A percentile compares a stretch with the other conserved stretches of the same genome.
These are phyloP conservation scores for Phialophora verrucosa DNA, from an alignment of 2,329 filamentous ascomycete species.

Conservation along the genomic window DNA sequence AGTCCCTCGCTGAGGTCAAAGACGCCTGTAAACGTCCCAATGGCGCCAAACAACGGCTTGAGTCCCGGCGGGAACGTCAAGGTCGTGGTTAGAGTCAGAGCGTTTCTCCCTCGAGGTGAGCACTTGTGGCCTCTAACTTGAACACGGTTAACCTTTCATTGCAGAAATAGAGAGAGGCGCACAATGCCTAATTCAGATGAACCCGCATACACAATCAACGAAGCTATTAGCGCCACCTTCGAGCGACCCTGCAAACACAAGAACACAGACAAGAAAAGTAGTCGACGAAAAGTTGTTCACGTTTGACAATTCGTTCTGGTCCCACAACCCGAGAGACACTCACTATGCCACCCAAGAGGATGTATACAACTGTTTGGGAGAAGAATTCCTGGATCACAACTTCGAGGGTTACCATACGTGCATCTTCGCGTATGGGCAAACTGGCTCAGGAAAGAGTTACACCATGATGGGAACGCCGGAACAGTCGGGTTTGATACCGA, in stretches of 20 bases:
- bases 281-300: slow-evolving; percentile 89
- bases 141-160: slow-evolving; percentile 26
- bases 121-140: background rate
- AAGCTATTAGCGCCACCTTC: slow-evolving; percentile 74
- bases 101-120: slow-evolving; percentile 77
- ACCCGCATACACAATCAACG: slow-evolving; percentile 83
- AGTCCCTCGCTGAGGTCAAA: slow-evolving; percentile 77
- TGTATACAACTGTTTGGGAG: slow-evolving; percentile 90
- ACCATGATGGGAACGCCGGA: slow-evolving; percentile 93
- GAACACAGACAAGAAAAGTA: slow-evolving; percentile 71
- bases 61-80: slow-evolving; percentile 75
- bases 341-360: slow-evolving; percentile 94
- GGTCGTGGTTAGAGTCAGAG: slow-evolving; percentile 80
- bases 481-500: slow-evolving; percentile 87
- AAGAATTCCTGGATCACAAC: slow-evolving; percentile 98
- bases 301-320: slow-evolving; percentile 99
- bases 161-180: slow-evolving; percentile 80
- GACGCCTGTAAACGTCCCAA: slow-evolving; percentile 67
- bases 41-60: slow-evolving; percentile 52
- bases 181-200: slow-evolving; percentile 88
- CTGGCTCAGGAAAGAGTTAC: slow-evolving; percentile 96
- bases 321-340: slow-evolving; percentile 75
- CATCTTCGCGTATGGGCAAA: slow-evolving; percentile 98
- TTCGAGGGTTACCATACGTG: slow-evolving; percentile 99
- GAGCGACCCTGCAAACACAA: slow-evolving; percentile 53